Evolutionary conservation across 495 filamentous ascomycete genomes (phyloP), one percentile per base, ranked within the genome.

Genomic region (Aspergillus sclerotiicarbonarius): DNA sequence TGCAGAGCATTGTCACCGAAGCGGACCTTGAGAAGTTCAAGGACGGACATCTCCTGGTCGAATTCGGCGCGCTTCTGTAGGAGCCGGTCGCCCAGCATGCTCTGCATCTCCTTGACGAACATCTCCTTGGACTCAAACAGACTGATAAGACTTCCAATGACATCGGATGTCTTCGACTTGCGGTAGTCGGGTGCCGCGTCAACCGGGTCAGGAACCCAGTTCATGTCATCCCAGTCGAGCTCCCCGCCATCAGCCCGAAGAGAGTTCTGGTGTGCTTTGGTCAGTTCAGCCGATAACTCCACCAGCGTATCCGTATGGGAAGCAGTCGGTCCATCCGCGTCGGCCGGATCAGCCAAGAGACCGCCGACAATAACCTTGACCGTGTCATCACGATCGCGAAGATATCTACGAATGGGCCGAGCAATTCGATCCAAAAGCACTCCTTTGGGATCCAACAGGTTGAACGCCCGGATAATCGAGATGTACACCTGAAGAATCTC

Each of bases 371-470:
- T 90, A 21, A 91, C 88, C 53, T 85, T 85, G 19, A 96, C 86
- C 0, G 95, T 93, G 63, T 99, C 93, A 47, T 96, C 91, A n/a
- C 94, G 82, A n/a, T 91, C 89, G 51, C 90, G 89, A 30, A 99
- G 80, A 65, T 98, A 97, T 16, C 88, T 72, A 41, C 92, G 89
- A 54, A 99, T 86, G 1, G 88, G 86, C 31, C 86, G 82, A 15
- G 92, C 90, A 43, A 96, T 87, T 8, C 92, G 86, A 67, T 93
- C 89, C 8, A 99, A 78, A 6, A 98, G 81, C 4, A 98, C 94
- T 16, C 93, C 92, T 56, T 91, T 93, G 5, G 91, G 86, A 64
- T 99, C 94, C 12, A 99, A 77, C n/a, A 87, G 74, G 61, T 89
- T 88, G 62, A 99, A 95, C 0, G 90, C 88, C 46, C 89, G 85